A percentile compares a stretch with the other conserved stretches of the same genome.
Evolutionary conservation across 2,329 filamentous ascomycete species (phyloP).

Genomic region (Teratosphaeria destructans): DNA sequence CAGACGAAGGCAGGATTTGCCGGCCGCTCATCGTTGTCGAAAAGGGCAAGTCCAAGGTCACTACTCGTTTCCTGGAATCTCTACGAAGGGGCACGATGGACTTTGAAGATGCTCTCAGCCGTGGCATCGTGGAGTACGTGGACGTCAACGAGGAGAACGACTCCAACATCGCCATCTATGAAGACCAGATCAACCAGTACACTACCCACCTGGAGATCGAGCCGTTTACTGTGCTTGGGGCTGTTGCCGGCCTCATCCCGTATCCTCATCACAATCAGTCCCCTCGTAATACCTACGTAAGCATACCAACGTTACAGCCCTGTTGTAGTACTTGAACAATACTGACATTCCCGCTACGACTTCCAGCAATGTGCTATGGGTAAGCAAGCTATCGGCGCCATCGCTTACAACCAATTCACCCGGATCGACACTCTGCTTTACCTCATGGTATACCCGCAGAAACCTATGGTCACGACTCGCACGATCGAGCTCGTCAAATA

Average conservation of each 20-base stretch:
- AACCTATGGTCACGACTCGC: conserved; percentile 93
- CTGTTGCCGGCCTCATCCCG: conserved; percentile 90
- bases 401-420: conserved; percentile 96
- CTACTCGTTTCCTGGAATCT: conserved; percentile 64
- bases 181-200: conserved; percentile 67
- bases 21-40: conserved; percentile 92
- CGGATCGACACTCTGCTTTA: conserved; percentile 94
- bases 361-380: conserved; percentile 80
- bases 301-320: neutral
- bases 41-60: conserved; percentile 72
- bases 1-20: conserved; percentile 93
- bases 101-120: conserved; percentile 87
- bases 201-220: conserved; percentile 97
- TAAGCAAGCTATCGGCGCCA: conserved; percentile 98
- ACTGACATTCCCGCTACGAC: neutral
- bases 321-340: conserved; percentile 49
- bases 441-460: conserved; percentile 93
- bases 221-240: conserved; percentile 90
- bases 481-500: conserved; percentile 96
- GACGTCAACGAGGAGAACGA: conserved; percentile 99
- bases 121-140: conserved; percentile 88
- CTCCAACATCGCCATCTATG: conserved; percentile 81
- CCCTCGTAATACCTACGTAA: conserved; percentile 78
- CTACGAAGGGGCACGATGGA: conserved; percentile 73
- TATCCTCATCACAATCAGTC: conserved; percentile 99